Evolutionary conservation across 345 rosid genomes (phyloP).

Genomic region (Sisymbrium irio): DNA sequence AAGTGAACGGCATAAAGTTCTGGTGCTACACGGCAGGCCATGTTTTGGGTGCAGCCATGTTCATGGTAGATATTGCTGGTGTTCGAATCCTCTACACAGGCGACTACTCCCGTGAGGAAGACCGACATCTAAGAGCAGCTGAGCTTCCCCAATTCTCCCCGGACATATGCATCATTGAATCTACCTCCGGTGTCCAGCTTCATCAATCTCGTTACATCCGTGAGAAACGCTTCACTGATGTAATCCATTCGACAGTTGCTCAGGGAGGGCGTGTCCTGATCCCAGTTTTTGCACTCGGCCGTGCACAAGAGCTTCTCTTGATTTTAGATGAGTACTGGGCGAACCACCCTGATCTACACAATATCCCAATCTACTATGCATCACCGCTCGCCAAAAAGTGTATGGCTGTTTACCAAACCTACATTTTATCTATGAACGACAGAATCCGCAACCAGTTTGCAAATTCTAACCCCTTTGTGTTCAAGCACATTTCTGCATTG

Average conservation of each 20-base stretch:
- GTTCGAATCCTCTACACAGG: slow-evolving; percentile 93
- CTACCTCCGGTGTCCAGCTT: slow-evolving; percentile 94
- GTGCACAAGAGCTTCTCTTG: slow-evolving; percentile 78
- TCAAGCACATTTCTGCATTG: slow-evolving; percentile 78
- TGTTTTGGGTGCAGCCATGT: slow-evolving; percentile 99
- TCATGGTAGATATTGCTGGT: slow-evolving; percentile 95
- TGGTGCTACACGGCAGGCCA: slow-evolving; percentile 99
- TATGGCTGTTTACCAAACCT: slow-evolving; percentile 95
- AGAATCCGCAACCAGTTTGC: slow-evolving; percentile 92
- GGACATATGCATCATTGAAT: slow-evolving; percentile 89
- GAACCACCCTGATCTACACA: slow-evolving; percentile 80
- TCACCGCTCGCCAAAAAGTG: slow-evolving; percentile 96
- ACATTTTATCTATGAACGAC: slow-evolving; percentile 93
- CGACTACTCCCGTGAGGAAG: slow-evolving; percentile 95
- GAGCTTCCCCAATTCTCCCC: slow-evolving; percentile 97
- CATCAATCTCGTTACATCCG: slow-evolving; percentile 85
- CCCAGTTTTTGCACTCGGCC: slow-evolving; percentile 82
- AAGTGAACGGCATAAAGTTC: slow-evolving; percentile 84
- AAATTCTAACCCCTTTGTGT: slow-evolving; percentile 83
- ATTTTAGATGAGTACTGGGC: slow-evolving; percentile 93
- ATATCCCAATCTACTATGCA: slow-evolving; percentile 90
- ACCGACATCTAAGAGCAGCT: slow-evolving; percentile 91
- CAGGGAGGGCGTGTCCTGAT: slow-evolving; percentile 93
- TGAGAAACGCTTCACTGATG: slow-evolving; percentile 96
- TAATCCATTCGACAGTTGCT: slow-evolving; percentile 75